Evolutionary conservation across 2,329 filamentous ascomycete genomes (phyloP), one percentile per base, ranked within the genome.

Genomic region (Pseudopithomyces maydicus): DNA sequence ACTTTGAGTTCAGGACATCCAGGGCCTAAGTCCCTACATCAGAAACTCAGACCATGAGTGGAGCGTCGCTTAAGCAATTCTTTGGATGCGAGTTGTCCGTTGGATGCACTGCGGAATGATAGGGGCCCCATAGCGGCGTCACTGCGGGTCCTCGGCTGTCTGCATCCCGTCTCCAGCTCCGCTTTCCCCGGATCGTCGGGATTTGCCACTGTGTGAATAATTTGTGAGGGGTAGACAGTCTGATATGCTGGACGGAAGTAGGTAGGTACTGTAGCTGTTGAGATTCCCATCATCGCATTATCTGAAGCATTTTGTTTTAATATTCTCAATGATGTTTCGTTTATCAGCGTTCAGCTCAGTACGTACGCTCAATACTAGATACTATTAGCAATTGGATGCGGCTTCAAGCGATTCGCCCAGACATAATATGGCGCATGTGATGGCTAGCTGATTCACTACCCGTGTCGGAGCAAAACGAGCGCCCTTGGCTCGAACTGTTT

Each of bases 21-120:
- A 69, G 20, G 79, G 79, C 2, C 61, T 82, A 38, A 77, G 76
- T 54, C 75, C 79, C 4, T 81, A 81, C 57, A 77, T 81, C 52
- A 73, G 79, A 47, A 77, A 73, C 59, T 71, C 65, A 35, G 80
- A 82, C 57, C 70, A 78, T 46, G 78, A 79, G 23, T 81, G 79
- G 80, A 71, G 68, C 38, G 72, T 82, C 38, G 79, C 80, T 26
- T 80, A 74, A 61, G 39, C 11, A n/a, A 6, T 1, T 35, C 36
- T 29, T 41, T 35, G 6, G 32, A 15, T 41, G 46, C 23, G 36
- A 26, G n/a, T 42, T 26, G 20, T 48, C 22, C 5, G n/a, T 47
- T 47, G 10, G n/a, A 12, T 47, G 19, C 23, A 20, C 11, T 32
- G 39, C 47, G 33, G 42, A 41, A 29, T 35, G 47, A 41, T 35